Conservation (phyloP, 2,329 filamentous ascomycete species). For the Catunica adiposa region DNA sequence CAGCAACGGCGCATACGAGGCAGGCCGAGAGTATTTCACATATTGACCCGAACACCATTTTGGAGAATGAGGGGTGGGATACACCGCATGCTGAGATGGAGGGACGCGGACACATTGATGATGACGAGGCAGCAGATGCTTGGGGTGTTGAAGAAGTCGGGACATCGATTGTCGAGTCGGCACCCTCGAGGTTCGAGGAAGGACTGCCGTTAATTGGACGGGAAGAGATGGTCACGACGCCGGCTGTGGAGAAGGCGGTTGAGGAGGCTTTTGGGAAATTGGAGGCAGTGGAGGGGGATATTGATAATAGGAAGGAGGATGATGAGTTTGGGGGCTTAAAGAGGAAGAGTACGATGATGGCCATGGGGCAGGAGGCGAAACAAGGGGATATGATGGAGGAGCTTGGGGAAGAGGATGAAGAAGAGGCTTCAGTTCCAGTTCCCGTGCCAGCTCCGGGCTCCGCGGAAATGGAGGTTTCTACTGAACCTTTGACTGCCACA, state of each 20-base stretch:
- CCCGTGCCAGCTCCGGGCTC: neutral
- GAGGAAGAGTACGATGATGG: conserved; percentile 55
- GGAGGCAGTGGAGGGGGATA: conserved; percentile 16
- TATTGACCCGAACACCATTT: neutral
- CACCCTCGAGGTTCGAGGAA: conserved; percentile 50
- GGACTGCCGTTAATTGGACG: conserved; percentile 44
- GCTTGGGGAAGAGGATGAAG: conserved; percentile 19
- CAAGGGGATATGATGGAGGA: conserved; percentile 16
- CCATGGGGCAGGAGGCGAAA: conserved; percentile 30
- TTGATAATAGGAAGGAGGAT: neutral
- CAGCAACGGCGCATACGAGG: conserved; percentile 6
- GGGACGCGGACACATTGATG: neutral
- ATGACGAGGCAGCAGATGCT: conserved; percentile 1
- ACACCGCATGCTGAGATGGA: conserved; percentile 11
- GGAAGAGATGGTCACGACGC: conserved; percentile 15
- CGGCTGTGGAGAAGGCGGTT: conserved; percentile 17
- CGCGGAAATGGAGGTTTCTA: too few species aligned
- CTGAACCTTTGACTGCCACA: neutral
- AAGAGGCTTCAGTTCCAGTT: conserved; percentile 4
- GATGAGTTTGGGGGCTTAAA: conserved; percentile 27
- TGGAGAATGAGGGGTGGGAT: conserved; percentile 7
- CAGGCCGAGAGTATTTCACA: conserved; percentile 1
- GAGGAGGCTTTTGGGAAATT: conserved; percentile 15
- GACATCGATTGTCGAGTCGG: conserved; percentile 26
- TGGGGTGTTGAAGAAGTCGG: conserved; percentile 9